These are phyloP conservation scores for Ogataea paradorogensis DNA, from an alignment of 805 yeast genomes.

Conservation along the genomic window DNA sequence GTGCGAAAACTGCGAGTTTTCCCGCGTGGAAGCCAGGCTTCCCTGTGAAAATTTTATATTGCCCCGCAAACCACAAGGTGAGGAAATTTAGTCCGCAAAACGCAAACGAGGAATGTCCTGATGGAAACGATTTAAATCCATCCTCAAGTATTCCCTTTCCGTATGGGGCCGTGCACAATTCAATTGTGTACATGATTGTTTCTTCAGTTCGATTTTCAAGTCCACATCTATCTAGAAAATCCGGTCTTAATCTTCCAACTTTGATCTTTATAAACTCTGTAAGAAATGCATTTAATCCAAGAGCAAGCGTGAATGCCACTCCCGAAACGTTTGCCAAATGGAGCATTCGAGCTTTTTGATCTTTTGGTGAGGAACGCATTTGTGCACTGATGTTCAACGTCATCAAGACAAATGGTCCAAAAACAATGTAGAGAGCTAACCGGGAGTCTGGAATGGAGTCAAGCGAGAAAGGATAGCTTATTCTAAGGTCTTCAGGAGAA, in stretches of 20 bases:
- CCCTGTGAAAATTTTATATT: constrained; percentile 36
- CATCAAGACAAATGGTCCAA: background rate
- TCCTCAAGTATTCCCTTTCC: constrained; percentile 40
- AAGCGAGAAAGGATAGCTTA: constrained; percentile 3
- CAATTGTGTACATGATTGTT: constrained; percentile 31
- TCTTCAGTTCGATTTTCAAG: constrained; percentile 35
- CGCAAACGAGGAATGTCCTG: constrained; percentile 72
- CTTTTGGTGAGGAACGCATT: background rate
- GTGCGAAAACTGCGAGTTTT: constrained; percentile 30
- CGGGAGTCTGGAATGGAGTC: constrained; percentile 3
- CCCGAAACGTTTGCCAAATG: constrained; percentile 39
- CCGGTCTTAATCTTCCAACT: constrained; percentile 88
- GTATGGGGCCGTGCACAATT: constrained; percentile 34
- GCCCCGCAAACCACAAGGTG: constrained; percentile 63
- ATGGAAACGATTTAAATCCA: constrained; percentile 77
- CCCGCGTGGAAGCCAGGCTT: constrained; percentile 3
- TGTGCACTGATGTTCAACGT: background rate
- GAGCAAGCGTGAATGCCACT: constrained; percentile 37
- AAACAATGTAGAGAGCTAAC: background rate
- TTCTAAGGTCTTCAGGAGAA: constrained; percentile 1
- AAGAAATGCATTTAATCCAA: constrained; percentile 47
- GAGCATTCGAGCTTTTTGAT: constrained; percentile 27
- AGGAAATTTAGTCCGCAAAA: constrained; percentile 65
- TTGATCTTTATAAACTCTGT: constrained; percentile 75
- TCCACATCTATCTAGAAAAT: constrained; percentile 77